phyloP scores from a whole-genome alignment of 2,329 filamentous ascomycete species.

The Cladophialophora immunda region DNA sequence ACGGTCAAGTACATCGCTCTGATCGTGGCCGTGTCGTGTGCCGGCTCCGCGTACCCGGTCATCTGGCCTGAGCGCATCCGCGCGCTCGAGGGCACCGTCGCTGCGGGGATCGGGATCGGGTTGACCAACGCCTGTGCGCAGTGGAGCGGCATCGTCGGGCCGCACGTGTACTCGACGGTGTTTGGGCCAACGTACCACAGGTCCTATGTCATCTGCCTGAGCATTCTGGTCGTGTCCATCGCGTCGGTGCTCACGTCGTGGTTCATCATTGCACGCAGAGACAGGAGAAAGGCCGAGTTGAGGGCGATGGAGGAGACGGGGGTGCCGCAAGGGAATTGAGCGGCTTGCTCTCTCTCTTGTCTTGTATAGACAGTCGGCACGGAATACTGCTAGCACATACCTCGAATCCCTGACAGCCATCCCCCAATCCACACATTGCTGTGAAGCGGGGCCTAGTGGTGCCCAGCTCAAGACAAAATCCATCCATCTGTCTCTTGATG shows the following conservation, averaged over 20 bases:
- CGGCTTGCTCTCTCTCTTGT: background rate
- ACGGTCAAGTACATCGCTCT: constrained; percentile 32
- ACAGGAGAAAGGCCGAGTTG: constrained; percentile 9
- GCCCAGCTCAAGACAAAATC: too few species aligned
- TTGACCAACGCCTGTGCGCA: constrained; percentile 56
- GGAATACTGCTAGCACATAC: too few species aligned
- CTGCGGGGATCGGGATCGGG: constrained; percentile 53
- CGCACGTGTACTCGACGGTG: constrained; percentile 52
- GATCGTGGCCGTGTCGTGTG: constrained; percentile 43
- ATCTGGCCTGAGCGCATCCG: constrained; percentile 57
- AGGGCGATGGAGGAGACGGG: background rate
- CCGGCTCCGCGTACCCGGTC: constrained; percentile 53
- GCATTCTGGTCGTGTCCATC: constrained; percentile 45
- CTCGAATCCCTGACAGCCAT: too few species aligned
- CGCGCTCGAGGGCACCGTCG: constrained; percentile 51
- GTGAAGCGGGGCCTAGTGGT: too few species aligned
- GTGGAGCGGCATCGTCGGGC: constrained; percentile 53
- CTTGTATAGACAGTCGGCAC: background rate
- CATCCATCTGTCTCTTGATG: too few species aligned
- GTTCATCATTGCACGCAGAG: constrained; percentile 18
- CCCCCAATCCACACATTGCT: too few species aligned
- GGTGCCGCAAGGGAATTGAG: background rate
- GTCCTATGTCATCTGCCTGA: constrained; percentile 49
- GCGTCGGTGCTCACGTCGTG: constrained; percentile 38
- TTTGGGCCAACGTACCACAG: constrained; percentile 53